phyloP scores from a whole-genome alignment of 768 basidiomycete genomes.

The Cytidiella melzeri region DNA sequence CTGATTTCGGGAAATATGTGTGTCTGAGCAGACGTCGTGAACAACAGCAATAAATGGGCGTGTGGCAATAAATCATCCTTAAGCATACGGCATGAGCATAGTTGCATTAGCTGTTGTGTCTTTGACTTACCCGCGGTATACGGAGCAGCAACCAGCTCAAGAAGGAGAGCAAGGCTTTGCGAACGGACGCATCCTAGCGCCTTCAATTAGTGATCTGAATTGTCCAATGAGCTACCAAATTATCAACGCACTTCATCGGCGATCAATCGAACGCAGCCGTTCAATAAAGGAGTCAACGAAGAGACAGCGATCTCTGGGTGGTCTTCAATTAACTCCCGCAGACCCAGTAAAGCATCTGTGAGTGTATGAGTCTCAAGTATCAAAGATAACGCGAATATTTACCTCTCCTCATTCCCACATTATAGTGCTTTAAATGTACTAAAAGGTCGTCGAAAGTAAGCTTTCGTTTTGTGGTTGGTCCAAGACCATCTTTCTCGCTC shows the following conservation, averaged over 20 bases:
- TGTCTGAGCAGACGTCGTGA: conserved; percentile 85
- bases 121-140: conserved; percentile 45
- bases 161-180: conserved; percentile 65
- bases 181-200: conserved; percentile 77
- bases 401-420: conserved; percentile 70
- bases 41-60: conserved; percentile 69
- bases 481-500: conserved; percentile 43
- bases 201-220: too few relatives aligned
- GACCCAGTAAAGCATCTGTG: conserved; percentile 66
- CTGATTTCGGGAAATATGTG: conserved; percentile 95
- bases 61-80: conserved; percentile 75
- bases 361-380: background rate
- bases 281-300: conserved; percentile 50
- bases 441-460: conserved; percentile 74
- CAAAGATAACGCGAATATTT: background rate
- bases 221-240: too few relatives aligned
- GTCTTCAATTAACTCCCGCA: conserved; percentile 63
- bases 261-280: conserved; percentile 62
- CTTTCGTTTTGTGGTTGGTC: conserved; percentile 72
- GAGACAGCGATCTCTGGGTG: conserved; percentile 50
- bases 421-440: conserved; percentile 80
- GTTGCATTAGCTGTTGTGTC: background rate
- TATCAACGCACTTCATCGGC: conserved; percentile 67
- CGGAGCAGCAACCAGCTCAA: conserved; percentile 67
- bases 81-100: background rate